Conservation (phyloP, 108 stramenopile species). For the Cyclostephanos tholiformis region DNA sequence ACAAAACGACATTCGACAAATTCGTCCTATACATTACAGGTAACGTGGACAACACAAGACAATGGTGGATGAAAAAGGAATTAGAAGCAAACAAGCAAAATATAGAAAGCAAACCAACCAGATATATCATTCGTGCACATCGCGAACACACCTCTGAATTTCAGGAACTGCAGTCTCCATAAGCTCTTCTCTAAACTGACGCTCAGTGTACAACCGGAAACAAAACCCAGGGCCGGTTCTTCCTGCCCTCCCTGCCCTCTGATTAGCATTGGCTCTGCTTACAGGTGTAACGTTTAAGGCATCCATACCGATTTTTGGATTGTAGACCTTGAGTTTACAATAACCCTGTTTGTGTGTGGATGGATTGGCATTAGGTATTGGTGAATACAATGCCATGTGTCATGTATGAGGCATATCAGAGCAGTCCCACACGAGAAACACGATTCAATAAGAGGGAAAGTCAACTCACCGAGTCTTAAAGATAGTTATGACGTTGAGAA, state of each 20-base stretch:
- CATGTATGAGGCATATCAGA: no score
- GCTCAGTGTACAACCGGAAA: conserved; percentile 97
- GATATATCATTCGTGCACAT: no score
- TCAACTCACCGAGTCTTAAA: conserved; percentile 56
- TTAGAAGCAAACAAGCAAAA: no score
- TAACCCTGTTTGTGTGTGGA: conserved; percentile 55
- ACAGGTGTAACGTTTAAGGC: conserved; percentile 96
- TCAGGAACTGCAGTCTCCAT: conserved; percentile 96
- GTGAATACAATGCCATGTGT: no score
- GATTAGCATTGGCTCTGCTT: conserved; percentile 97
- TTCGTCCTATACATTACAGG: conserved; percentile 74
- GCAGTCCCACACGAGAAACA: no score
- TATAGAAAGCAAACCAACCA: no score
- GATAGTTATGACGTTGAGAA: not conserved
- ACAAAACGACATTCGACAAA: conserved; percentile 96
- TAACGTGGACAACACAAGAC: not conserved
- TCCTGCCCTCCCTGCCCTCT: conserved; percentile 96
- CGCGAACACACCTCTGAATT: conserved; percentile 68
- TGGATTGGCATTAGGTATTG: no score
- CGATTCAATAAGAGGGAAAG: no score
- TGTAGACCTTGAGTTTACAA: conserved; percentile 99
- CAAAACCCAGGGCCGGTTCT: conserved; percentile 96
- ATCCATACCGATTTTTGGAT: conserved; percentile 99
- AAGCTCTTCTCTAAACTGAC: conserved; percentile 94
- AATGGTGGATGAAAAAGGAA: not conserved